Percentiles rank a stretch among this genome's conserved stretches.
Evolutionary conservation across 2,329 filamentous ascomycete genomes (phyloP).

Genomic region (Torrubiella hemipterigena): DNA sequence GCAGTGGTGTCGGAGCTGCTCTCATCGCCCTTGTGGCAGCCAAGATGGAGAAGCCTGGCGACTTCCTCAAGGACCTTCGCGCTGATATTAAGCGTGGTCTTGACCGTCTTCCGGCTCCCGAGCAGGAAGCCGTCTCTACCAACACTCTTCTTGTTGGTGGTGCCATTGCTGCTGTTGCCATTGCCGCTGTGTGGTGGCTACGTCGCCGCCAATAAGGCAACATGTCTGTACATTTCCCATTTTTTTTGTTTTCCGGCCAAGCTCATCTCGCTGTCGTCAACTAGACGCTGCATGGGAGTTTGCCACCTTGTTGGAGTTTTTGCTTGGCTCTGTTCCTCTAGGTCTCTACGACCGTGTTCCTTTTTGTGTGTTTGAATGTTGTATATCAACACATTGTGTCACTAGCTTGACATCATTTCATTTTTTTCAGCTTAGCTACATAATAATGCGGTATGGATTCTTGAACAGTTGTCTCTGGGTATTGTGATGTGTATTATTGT

Average conservation of each 20-base stretch:
- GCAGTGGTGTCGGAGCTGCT: conserved; percentile 72
- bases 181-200: conserved; percentile 24
- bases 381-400: too few relatives aligned
- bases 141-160: conserved; percentile 20
- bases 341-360: too few relatives aligned
- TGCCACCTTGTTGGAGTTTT: too few relatives aligned
- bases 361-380: too few relatives aligned
- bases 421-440: too few relatives aligned
- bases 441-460: too few relatives aligned
- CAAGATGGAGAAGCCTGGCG: conserved; percentile 41
- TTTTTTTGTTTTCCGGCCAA: conserved; percentile 5
- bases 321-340: too few relatives aligned
- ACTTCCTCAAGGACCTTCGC: conserved; percentile 29
- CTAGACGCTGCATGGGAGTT: too few relatives aligned
- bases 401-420: too few relatives aligned
- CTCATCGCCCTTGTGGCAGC: conserved; percentile 87
- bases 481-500: too few relatives aligned
- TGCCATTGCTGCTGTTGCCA: conserved; percentile 22
- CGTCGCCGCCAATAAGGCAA: not conserved
- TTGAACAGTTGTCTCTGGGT: too few relatives aligned
- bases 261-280: too few relatives aligned
- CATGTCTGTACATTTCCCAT: conserved; percentile 6
- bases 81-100: conserved; percentile 20
- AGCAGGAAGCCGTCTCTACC: conserved; percentile 12
- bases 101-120: not conserved